phyloP scores from a whole-genome alignment of 2,329 filamentous ascomycete species.

The Xylaria multiplex region DNA sequence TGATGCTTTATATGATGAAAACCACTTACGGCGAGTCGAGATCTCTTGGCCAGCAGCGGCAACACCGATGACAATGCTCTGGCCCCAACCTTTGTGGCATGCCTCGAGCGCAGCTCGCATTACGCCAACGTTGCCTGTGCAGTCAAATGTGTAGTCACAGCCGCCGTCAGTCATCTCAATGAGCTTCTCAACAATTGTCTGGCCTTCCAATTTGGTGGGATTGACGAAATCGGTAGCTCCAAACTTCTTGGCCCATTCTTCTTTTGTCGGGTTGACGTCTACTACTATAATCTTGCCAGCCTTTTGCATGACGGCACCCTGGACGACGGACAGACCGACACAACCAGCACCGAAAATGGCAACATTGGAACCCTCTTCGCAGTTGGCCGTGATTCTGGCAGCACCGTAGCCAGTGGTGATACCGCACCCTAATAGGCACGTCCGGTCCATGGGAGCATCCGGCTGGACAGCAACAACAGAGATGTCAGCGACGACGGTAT shows the following conservation, averaged over 20 bases:
- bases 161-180: slow-evolving; percentile 98
- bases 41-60: slow-evolving; percentile 97
- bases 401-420: slow-evolving; percentile 99
- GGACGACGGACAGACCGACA: slow-evolving; percentile 93
- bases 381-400: slow-evolving; percentile 89
- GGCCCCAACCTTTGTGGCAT: slow-evolving; percentile 99
- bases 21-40: slow-evolving; percentile 80
- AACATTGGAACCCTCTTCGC: slow-evolving; percentile 89
- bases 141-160: slow-evolving; percentile 99
- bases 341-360: slow-evolving; percentile 96
- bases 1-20: neutral
- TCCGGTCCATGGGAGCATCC: slow-evolving; percentile 93
- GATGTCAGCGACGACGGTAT: slow-evolving; percentile 98
- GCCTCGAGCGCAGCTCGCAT: slow-evolving; percentile 94
- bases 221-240: slow-evolving; percentile 98
- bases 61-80: slow-evolving; percentile 98
- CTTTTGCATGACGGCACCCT: slow-evolving; percentile 88
- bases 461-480: slow-evolving; percentile 93
- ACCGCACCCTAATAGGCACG: slow-evolving; percentile 94
- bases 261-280: slow-evolving; percentile 85
- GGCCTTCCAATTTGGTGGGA: slow-evolving; percentile 78
- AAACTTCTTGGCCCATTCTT: slow-evolving; percentile 93
- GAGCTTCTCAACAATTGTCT: slow-evolving; percentile 90
- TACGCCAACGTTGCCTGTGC: slow-evolving; percentile 95
- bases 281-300: slow-evolving; percentile 80